phyloP scores from a whole-genome alignment of 441 rosid genomes.

The Euphorbia celastroides region DNA sequence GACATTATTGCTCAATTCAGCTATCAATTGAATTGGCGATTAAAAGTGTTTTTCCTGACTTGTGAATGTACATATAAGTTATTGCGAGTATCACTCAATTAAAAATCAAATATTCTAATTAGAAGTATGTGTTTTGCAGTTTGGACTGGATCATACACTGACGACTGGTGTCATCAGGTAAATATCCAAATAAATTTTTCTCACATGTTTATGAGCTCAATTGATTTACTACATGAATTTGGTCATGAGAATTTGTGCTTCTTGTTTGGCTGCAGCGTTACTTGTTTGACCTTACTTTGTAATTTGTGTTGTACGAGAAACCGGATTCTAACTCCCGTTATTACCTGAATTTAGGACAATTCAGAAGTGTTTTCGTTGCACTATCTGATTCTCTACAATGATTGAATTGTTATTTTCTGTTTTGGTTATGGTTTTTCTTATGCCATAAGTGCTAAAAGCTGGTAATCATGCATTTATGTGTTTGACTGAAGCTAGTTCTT shows the following conservation, averaged over 20 bases:
- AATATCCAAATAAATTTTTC: conserved; percentile 3
- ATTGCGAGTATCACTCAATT: background rate
- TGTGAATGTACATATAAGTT: background rate
- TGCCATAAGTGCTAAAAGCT: background rate
- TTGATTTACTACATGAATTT: background rate
- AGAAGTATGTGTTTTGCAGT: conserved; percentile 43
- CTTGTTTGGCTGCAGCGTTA: background rate
- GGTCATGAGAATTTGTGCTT: background rate
- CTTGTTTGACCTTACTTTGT: background rate
- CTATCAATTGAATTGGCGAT: background rate
- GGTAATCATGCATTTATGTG: no score
- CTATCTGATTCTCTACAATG: background rate
- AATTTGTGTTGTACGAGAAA: background rate
- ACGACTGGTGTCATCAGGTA: conserved; percentile 98
- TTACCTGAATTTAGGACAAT: background rate
- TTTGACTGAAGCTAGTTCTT: background rate
- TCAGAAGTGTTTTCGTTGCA: conserved; percentile 4
- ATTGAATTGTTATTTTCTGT: background rate
- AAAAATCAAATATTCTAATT: conserved; percentile 2
- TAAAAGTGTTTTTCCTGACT: background rate
- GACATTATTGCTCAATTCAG: background rate
- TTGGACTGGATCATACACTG: conserved; percentile 95
- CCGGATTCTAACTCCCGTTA: background rate
- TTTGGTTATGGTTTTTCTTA: background rate
- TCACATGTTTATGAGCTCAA: background rate